These are phyloP conservation scores for Bruguiera hainesii DNA, from an alignment of 441 rosid genomes.

Conservation along the genomic window DNA sequence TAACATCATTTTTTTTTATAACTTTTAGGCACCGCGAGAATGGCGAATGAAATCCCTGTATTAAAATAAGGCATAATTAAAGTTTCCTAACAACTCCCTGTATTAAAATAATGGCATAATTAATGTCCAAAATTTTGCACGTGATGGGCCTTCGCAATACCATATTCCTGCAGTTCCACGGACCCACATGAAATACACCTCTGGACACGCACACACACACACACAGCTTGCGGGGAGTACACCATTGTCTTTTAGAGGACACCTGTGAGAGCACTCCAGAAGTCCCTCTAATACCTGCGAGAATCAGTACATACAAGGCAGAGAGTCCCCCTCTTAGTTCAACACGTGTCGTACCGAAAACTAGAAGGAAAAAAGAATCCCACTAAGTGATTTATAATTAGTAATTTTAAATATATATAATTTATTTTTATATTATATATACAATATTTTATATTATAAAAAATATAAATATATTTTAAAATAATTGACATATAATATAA, in stretches of 20 bases:
- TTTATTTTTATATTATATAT: too few relatives aligned
- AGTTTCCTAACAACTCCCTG: too few relatives aligned
- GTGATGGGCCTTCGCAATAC: not conserved
- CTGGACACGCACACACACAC: not conserved
- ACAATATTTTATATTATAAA: too few relatives aligned
- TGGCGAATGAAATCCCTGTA: too few relatives aligned
- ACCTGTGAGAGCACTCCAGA: not conserved
- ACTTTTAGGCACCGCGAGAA: too few relatives aligned
- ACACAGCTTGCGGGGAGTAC: not conserved
- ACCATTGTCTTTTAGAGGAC: not conserved
- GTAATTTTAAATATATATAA: too few relatives aligned
- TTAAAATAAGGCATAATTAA: too few relatives aligned
- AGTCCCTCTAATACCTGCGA: not conserved
- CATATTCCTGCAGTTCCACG: not conserved
- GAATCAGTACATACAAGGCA: not conserved
- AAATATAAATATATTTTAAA: too few relatives aligned
- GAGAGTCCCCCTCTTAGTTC: not conserved
- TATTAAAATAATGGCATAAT: too few relatives aligned
- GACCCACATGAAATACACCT: not conserved
- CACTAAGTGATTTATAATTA: not conserved
- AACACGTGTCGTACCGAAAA: not conserved
- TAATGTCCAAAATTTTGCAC: too few relatives aligned
- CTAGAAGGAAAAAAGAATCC: not conserved
- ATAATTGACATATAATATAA: too few relatives aligned
- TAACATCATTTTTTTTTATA: too few relatives aligned